Evolutionary conservation across 306 rosid species (phyloP).

Genomic region (Vigna nakashimae): DNA sequence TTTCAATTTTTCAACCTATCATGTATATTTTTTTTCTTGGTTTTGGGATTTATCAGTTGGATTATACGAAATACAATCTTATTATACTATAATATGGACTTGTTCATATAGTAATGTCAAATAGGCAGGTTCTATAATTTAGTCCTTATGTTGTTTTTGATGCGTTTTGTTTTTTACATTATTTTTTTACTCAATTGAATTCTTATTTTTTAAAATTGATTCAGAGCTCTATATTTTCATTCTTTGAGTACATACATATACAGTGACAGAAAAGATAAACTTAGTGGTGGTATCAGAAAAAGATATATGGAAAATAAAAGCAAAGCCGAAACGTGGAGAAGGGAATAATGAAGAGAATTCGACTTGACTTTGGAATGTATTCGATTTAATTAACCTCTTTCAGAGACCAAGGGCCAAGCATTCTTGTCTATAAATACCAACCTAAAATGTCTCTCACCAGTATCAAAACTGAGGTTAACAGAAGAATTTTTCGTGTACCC

Average conservation of each 20-base stretch:
- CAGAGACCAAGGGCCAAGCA: conserved; percentile 32
- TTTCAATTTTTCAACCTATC: neutral
- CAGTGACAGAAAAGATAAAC: conserved; percentile 8
- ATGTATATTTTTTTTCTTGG: neutral
- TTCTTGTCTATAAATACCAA: conserved; percentile 43
- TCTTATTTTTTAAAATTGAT: neutral
- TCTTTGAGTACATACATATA: neutral
- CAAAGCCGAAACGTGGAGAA: conserved; percentile 23
- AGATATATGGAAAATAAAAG: conserved; percentile 31
- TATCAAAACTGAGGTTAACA: neutral
- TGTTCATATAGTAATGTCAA: no score
- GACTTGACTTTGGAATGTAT: neutral
- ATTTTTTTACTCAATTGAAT: no score
- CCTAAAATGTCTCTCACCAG: neutral
- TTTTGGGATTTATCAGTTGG: neutral
- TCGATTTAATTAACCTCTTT: neutral
- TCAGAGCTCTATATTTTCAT: neutral
- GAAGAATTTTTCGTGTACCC: conserved; percentile 46
- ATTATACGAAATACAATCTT: neutral
- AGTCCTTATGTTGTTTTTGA: no score
- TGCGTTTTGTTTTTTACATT: no score
- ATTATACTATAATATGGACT: no score
- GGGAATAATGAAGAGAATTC: conserved; percentile 32
- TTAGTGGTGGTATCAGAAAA: conserved; percentile 5
- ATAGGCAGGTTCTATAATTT: no score